Percentiles rank a stretch among this genome's conserved stretches.
These are phyloP conservation scores for Conticribra weissflogii DNA, from an alignment of 108 stramenopile species.

Conservation along the genomic window DNA sequence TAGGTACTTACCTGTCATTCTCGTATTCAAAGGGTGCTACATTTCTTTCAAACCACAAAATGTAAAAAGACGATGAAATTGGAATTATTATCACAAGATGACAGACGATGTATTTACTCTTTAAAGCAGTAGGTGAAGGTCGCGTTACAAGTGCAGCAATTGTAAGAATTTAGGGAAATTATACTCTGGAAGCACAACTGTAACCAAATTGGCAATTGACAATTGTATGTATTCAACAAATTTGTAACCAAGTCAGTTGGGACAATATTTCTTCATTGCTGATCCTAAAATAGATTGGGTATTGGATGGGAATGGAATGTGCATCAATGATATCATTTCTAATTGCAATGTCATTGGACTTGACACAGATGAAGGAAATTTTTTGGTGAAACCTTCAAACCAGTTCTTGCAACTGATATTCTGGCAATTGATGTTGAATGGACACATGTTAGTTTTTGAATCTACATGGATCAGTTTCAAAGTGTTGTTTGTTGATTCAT, in stretches of 20 bases:
- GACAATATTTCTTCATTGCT: slow-evolving; percentile 51
- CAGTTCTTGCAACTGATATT: slow-evolving; percentile 46
- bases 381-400: slow-evolving; percentile 53
- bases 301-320: slow-evolving; percentile 69
- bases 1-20: too few species aligned
- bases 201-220: slow-evolving; percentile 75
- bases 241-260: slow-evolving; percentile 66
- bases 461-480: too few species aligned
- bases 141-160: slow-evolving; percentile 59
- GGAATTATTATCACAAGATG: too few species aligned
- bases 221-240: slow-evolving; percentile 60
- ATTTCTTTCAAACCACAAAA: too few species aligned
- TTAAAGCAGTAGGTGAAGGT: slow-evolving; percentile 56
- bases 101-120: too few species aligned
- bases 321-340: slow-evolving; percentile 70
- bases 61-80: too few species aligned
- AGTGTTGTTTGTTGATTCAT: too few species aligned
- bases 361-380: slow-evolving; percentile 61
- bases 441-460: too few species aligned
- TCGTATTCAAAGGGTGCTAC: too few species aligned
- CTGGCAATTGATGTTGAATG: slow-evolving; percentile 55
- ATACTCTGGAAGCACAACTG: slow-evolving; percentile 69
- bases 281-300: slow-evolving; percentile 65
- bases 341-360: slow-evolving; percentile 62
- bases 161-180: slow-evolving; percentile 63